Conservation (phyloP, 108 stramenopile genomes). For the Nitzschia palea region DNA sequence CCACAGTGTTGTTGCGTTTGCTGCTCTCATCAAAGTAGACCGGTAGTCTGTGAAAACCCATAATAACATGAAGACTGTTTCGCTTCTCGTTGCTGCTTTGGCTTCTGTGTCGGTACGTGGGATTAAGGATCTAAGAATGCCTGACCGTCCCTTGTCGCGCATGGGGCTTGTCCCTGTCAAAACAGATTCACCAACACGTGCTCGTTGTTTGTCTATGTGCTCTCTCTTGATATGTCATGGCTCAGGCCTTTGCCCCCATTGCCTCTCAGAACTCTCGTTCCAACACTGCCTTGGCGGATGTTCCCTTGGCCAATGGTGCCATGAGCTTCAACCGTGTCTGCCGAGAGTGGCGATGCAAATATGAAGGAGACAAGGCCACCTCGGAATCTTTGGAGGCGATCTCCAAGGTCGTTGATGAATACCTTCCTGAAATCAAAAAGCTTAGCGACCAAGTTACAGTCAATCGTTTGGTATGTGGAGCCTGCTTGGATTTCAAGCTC, state of each 20-base stretch:
- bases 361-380: slow-evolving; percentile 76
- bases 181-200: too few species aligned
- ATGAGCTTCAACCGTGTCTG: slow-evolving; percentile 86
- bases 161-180: too few species aligned
- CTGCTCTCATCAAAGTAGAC: too few species aligned
- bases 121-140: too few species aligned
- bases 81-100: slow-evolving; percentile 7
- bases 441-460: slow-evolving; percentile 59
- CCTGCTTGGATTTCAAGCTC: slow-evolving; percentile 87
- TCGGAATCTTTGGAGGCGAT: slow-evolving; percentile 75
- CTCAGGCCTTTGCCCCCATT: slow-evolving; percentile 48
- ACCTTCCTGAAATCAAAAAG: slow-evolving; percentile 78
- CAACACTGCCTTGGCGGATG: slow-evolving; percentile 46
- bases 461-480: slow-evolving; percentile 83
- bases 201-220: neutral
- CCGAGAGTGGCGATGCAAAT: slow-evolving; percentile 90
- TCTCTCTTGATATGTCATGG: slow-evolving; percentile 7
- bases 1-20: too few species aligned
- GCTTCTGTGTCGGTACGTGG: slow-evolving; percentile 19
- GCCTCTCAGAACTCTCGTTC: slow-evolving; percentile 9
- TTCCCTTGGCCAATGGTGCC: slow-evolving; percentile 79
- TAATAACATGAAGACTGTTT: slow-evolving; percentile 15
- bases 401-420: slow-evolving; percentile 75
- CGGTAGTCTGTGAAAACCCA: too few species aligned
- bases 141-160: too few species aligned